Percentiles rank a stretch among this genome's conserved stretches.
Conservation (phyloP, 2,329 filamentous ascomycete species). For the Endoconidiophora polonica region DNA sequence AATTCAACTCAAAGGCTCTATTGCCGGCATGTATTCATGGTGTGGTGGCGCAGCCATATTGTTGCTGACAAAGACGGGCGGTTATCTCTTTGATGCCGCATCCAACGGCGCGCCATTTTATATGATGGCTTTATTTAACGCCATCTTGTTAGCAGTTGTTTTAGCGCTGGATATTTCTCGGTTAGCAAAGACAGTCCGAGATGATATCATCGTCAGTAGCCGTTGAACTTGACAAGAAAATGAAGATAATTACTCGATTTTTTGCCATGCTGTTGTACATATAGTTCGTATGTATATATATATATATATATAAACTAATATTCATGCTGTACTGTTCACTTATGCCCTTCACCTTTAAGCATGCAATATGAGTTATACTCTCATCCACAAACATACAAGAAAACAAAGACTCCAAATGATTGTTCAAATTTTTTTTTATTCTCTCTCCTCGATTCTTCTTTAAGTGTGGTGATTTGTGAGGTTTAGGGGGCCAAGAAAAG, state of each 20-base stretch:
- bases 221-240: not conserved
- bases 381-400: too few species aligned
- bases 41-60: conserved; percentile 82
- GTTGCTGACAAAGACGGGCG: conserved; percentile 79
- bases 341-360: too few species aligned
- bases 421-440: too few species aligned
- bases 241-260: not conserved
- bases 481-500: too few species aligned
- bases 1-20: conserved; percentile 67
- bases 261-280: too few species aligned
- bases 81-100: conserved; percentile 63
- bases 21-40: conserved; percentile 86
- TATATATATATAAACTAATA: too few species aligned
- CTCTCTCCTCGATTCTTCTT: too few species aligned
- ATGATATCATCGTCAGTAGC: not conserved
- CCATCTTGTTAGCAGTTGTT: conserved; percentile 43
- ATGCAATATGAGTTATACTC: too few species aligned
- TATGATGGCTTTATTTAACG: conserved; percentile 85
- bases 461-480: too few species aligned
- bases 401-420: too few species aligned
- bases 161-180: conserved; percentile 32
- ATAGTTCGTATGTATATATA: too few species aligned
- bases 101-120: conserved; percentile 74
- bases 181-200: not conserved
- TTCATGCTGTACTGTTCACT: too few species aligned